phyloP scores from a whole-genome alignment of 1,284 basidiomycete genomes.

The Puccinia coronata region DNA sequence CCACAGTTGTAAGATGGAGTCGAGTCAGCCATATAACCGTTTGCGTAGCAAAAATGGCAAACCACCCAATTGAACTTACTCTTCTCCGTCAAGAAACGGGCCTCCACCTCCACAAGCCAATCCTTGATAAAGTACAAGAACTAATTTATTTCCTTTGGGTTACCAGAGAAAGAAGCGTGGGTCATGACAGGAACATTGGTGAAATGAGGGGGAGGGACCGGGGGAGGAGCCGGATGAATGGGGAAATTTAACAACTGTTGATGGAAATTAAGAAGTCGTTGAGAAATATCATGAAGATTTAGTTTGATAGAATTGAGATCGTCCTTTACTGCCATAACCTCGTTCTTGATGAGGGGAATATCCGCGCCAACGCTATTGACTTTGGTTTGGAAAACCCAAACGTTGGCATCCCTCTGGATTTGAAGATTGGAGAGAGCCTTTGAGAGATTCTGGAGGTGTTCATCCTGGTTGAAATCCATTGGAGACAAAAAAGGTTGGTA shows the following conservation, averaged over 20 bases:
- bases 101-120: not conserved
- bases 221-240: too few species aligned
- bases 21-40: not conserved
- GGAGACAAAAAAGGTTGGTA: too few species aligned
- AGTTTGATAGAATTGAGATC: not conserved
- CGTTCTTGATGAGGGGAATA: not conserved
- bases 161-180: not conserved
- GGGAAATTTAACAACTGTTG: too few species aligned
- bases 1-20: constrained; percentile 12
- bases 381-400: too few species aligned
- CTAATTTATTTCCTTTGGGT: constrained; percentile 1
- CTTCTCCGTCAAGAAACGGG: not conserved
- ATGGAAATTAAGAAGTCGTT: not conserved
- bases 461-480: too few species aligned
- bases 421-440: too few species aligned
- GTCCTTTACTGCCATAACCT: not conserved
- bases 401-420: too few species aligned
- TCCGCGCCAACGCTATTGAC: too few species aligned
- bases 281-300: not conserved
- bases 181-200: not conserved
- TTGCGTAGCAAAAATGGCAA: not conserved
- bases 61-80: constrained; percentile 22
- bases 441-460: too few species aligned
- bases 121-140: constrained; percentile 15
- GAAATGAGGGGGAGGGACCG: not conserved